These are phyloP conservation scores for Fusarium solani-melongenae DNA, from an alignment of 2,329 filamentous ascomycete genomes.

Conservation along the genomic window DNA sequence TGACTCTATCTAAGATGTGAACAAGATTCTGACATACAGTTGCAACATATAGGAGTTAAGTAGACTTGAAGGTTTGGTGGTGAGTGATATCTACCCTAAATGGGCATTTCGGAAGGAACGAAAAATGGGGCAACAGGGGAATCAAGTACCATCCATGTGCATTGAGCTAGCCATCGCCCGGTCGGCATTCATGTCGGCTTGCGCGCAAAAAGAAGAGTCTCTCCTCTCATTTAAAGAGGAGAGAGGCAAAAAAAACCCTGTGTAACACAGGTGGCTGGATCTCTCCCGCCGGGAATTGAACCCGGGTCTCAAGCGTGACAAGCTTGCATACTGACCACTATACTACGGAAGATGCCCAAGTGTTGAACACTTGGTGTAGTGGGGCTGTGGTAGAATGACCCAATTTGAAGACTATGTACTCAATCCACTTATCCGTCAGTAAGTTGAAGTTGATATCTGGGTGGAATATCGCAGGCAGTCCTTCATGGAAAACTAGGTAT, in stretches of 20 bases:
- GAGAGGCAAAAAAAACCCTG: conserved; percentile 8
- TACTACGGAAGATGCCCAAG: conserved; percentile 25
- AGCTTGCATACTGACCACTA: not conserved
- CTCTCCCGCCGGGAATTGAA: conserved; percentile 43
- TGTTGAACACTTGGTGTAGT: not conserved
- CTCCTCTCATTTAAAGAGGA: not conserved
- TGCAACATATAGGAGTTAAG: too few species aligned
- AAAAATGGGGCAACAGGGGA: not conserved
- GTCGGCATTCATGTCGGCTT: not conserved
- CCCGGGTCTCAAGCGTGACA: conserved; percentile 36
- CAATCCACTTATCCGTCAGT: too few species aligned
- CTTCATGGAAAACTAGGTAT: too few species aligned
- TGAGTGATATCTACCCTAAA: too few species aligned
- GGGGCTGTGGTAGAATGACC: not conserved
- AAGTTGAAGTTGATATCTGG: too few species aligned
- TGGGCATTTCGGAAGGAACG: not conserved
- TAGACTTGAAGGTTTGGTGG: too few species aligned
- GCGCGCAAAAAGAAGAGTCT: not conserved
- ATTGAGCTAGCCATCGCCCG: not conserved
- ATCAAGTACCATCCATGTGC: not conserved
- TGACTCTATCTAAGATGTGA: too few species aligned
- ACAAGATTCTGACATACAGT: too few species aligned
- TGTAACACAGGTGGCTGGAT: conserved; percentile 33
- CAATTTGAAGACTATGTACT: too few species aligned
- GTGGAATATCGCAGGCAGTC: too few species aligned